These are phyloP conservation scores for Suillus sp. DNA, from an alignment of 768 basidiomycete species.

Conservation along the genomic window DNA sequence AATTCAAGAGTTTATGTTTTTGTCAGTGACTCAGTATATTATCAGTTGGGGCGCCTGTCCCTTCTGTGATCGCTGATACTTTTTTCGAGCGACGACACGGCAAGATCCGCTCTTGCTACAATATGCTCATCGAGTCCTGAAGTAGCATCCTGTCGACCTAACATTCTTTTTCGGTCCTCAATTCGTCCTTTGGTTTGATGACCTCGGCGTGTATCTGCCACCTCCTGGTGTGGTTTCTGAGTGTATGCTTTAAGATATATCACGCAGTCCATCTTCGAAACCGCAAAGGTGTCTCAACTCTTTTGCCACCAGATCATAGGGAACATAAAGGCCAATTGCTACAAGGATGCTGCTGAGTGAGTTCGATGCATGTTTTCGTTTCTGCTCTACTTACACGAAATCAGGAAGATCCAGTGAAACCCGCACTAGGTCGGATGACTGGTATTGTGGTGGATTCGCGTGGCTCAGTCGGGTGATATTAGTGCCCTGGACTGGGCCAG, in stretches of 20 bases:
- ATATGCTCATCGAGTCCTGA: slow-evolving; percentile 94
- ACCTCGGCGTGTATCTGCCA: slow-evolving; percentile 58
- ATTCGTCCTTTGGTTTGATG: slow-evolving; percentile 93
- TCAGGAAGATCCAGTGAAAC: slow-evolving; percentile 95
- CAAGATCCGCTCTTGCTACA: slow-evolving; percentile 86
- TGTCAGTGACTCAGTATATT: slow-evolving; percentile 80
- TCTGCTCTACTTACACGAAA: slow-evolving; percentile 14
- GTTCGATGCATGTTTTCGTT: slow-evolving; percentile 25
- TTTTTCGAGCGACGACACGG: slow-evolving; percentile 86
- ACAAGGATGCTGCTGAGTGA: slow-evolving; percentile 85
- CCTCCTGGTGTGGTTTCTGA: slow-evolving; percentile 1
- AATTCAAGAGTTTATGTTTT: too few species aligned
- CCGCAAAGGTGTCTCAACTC: slow-evolving; percentile 92
- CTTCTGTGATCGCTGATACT: slow-evolving; percentile 78
- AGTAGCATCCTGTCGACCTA: slow-evolving; percentile 90
- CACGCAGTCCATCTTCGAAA: slow-evolving; percentile 92
- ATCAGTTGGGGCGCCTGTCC: slow-evolving; percentile 87
- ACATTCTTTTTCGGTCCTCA: slow-evolving; percentile 99
- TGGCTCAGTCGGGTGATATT: slow-evolving; percentile 9
- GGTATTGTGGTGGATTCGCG: slow-evolving; percentile 70
- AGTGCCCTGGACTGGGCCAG: too few species aligned
- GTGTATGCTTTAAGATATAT: slow-evolving; percentile 71
- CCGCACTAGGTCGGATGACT: slow-evolving; percentile 84
- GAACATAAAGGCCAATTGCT: slow-evolving; percentile 99
- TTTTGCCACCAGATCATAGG: slow-evolving; percentile 99